Evolutionary conservation across 2,329 filamentous ascomycete species (phyloP).

Genomic region (Pseudogymnoascus sp.): DNA sequence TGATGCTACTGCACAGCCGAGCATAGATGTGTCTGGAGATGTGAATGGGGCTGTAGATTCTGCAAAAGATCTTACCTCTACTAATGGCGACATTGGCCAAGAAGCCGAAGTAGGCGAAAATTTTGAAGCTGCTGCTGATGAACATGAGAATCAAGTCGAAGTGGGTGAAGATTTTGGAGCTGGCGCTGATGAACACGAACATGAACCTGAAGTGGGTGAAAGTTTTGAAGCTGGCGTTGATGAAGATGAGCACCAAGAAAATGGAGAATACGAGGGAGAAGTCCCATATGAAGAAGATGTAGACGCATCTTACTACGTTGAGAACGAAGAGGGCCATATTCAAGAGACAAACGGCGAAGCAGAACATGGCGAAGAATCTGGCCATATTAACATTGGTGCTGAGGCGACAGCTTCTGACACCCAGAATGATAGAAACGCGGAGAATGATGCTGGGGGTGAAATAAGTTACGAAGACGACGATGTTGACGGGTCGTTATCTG

Average conservation of each 20-base stretch:
- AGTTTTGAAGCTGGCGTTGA: constrained; percentile 2
- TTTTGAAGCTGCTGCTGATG: constrained; percentile 12
- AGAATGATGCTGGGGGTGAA: constrained; percentile 27
- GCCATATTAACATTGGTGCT: neutral
- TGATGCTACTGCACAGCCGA: constrained; percentile 1
- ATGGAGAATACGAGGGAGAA: constrained; percentile 6
- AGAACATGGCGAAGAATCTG: neutral
- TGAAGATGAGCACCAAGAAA: constrained; percentile 6
- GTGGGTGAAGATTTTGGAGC: neutral
- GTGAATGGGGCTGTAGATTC: neutral
- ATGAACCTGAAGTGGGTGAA: constrained; percentile 4
- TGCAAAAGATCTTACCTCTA: neutral
- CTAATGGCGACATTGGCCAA: neutral
- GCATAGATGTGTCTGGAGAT: neutral
- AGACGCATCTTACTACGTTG: neutral
- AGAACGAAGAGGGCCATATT: neutral
- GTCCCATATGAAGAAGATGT: neutral
- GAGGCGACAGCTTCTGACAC: neutral
- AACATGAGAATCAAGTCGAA: neutral
- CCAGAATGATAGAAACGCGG: constrained; percentile 10
- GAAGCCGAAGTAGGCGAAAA: constrained; percentile 19
- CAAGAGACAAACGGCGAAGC: neutral
- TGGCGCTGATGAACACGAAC: constrained; percentile 2
- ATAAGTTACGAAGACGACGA: constrained; percentile 31
- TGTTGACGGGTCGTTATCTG: constrained; percentile 10